A percentile compares a stretch with the other conserved stretches of the same genome.
phyloP scores from a whole-genome alignment of 257 asterid species.

The Jacaranda mimosifolia region DNA sequence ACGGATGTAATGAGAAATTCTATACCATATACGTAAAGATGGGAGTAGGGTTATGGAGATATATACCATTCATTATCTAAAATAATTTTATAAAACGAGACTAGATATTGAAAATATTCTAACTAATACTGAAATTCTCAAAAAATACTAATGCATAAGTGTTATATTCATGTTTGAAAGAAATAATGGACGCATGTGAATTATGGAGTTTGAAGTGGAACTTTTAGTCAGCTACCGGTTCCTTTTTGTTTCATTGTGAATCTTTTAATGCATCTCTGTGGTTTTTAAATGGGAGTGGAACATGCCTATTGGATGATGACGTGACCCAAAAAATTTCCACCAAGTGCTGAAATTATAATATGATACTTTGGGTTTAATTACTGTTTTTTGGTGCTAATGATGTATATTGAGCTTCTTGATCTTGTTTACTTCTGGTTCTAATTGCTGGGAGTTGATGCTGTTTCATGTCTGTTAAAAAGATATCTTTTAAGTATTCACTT shows the following conservation, averaged over 20 bases:
- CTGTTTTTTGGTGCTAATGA: slow-evolving; percentile 11
- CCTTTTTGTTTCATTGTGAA: background rate
- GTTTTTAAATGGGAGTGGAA: background rate
- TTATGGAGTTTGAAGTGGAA: background rate
- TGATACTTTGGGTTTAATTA: background rate
- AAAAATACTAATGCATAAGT: background rate
- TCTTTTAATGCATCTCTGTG: background rate
- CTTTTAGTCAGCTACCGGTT: background rate
- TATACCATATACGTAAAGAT: too few species aligned
- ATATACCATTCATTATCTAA: background rate
- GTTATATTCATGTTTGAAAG: slow-evolving; percentile 2
- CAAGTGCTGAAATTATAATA: slow-evolving; percentile 1
- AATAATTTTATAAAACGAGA: too few species aligned
- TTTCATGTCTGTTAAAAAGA: slow-evolving; percentile 18
- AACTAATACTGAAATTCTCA: background rate
- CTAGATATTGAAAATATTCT: background rate
- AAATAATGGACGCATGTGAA: background rate
- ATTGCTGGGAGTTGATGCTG: slow-evolving; percentile 14
- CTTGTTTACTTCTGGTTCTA: slow-evolving; percentile 9
- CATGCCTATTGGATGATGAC: too few species aligned
- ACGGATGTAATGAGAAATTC: too few species aligned
- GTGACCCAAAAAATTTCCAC: too few species aligned
- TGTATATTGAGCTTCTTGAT: background rate
- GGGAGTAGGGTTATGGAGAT: too few species aligned
- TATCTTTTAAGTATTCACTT: background rate